Conservation (phyloP, 805 yeast species). For the Sugiyamaella americana region DNA sequence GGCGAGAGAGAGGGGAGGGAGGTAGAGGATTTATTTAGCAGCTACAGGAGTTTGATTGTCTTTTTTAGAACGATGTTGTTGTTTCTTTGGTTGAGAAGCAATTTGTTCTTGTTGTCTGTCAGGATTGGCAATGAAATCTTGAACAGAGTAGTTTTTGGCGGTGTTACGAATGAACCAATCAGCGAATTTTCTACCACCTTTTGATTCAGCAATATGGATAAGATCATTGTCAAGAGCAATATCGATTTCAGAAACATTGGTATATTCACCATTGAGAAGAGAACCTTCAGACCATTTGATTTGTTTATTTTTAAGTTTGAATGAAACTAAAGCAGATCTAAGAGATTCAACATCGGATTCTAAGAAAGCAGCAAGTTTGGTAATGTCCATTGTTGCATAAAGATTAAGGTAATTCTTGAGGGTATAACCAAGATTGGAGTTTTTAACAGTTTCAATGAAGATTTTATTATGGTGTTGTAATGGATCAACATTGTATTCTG, state of each 20-base stretch:
- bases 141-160: constrained; percentile 40
- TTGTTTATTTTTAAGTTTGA: constrained; percentile 43
- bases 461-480: constrained; percentile 39
- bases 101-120: constrained; percentile 17
- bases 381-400: constrained; percentile 41
- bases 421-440: constrained; percentile 35
- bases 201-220: constrained; percentile 41
- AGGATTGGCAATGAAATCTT: constrained; percentile 34
- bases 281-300: constrained; percentile 39
- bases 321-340: constrained; percentile 37
- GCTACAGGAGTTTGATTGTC: constrained; percentile 2
- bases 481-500: constrained; percentile 35
- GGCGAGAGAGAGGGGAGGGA: background rate
- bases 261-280: constrained; percentile 38
- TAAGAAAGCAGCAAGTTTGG: constrained; percentile 37
- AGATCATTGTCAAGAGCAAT: constrained; percentile 38
- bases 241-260: constrained; percentile 41
- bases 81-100: constrained; percentile 9
- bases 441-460: constrained; percentile 39
- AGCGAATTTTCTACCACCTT: constrained; percentile 41
- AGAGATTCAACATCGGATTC: constrained; percentile 35
- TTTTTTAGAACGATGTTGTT: constrained; percentile 15
- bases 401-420: constrained; percentile 42
- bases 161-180: constrained; percentile 49
- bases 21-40: background rate